Conservation (phyloP, 805 yeast genomes). For the Candida mattraensis region DNA sequence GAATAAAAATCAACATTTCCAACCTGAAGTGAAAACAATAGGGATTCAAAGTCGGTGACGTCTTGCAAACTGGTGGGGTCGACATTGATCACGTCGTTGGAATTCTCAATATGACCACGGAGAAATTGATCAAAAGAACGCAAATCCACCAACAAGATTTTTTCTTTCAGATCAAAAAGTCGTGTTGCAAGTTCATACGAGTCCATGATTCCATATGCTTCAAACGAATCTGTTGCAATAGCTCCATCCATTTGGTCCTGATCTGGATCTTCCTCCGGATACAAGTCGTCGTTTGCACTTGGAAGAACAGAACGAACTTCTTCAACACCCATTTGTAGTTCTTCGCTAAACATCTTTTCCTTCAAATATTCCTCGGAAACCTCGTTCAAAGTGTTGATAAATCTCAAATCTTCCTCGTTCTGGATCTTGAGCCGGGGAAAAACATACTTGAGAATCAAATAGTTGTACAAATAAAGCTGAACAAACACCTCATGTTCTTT, state of each 20-base stretch:
- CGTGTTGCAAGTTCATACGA: slow-evolving; percentile 15
- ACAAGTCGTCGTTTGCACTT: slow-evolving; percentile 11
- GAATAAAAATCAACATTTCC: slow-evolving; percentile 33
- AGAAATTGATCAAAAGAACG: slow-evolving; percentile 35
- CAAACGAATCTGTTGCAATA: too few relatives aligned
- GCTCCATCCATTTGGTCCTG: too few relatives aligned
- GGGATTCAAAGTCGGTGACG: slow-evolving; percentile 18
- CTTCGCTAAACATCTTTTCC: slow-evolving; percentile 12
- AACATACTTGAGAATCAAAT: slow-evolving; percentile 19
- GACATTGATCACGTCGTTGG: slow-evolving; percentile 37
- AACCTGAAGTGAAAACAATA: slow-evolving; percentile 29
- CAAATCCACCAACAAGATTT: slow-evolving; percentile 39
- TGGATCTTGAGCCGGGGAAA: slow-evolving; percentile 12
- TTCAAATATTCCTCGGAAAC: slow-evolving; percentile 13
- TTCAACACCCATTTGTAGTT: slow-evolving; percentile 15
- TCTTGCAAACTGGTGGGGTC: slow-evolving; percentile 36
- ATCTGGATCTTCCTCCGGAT: slow-evolving; percentile 11
- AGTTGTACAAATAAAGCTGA: slow-evolving; percentile 21
- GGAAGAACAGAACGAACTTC: slow-evolving; percentile 15
- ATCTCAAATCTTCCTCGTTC: slow-evolving; percentile 19
- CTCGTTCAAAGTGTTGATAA: slow-evolving; percentile 13
- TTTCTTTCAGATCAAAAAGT: slow-evolving; percentile 11
- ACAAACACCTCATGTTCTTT: slow-evolving; percentile 22
- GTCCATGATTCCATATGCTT: too few relatives aligned
- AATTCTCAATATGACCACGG: slow-evolving; percentile 37